Percentiles rank a stretch among this genome's conserved stretches.
These are phyloP conservation scores for Ascochyta lentis DNA, from an alignment of 2,329 filamentous ascomycete genomes.

Conservation along the genomic window DNA sequence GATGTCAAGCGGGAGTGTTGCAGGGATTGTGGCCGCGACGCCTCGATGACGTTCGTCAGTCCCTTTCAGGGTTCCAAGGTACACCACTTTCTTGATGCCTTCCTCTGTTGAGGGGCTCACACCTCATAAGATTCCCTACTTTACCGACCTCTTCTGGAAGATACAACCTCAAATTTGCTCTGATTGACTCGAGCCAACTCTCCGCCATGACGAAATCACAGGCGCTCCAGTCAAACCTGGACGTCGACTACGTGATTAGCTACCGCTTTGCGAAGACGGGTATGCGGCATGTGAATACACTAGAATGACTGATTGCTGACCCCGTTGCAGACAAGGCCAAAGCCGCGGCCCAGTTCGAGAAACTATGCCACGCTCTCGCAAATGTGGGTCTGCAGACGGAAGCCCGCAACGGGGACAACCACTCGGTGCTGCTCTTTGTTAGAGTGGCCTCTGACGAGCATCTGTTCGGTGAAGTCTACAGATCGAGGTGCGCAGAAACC, in stretches of 20 bases:
- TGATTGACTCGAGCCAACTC: constrained; percentile 27
- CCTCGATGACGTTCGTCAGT: constrained; percentile 39
- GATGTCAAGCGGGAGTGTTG: constrained; percentile 24
- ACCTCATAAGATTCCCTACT: constrained; percentile 27
- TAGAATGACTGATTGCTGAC: constrained; percentile 19
- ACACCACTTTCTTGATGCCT: constrained; percentile 38
- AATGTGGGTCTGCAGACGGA: constrained; percentile 84
- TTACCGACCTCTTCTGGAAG: constrained; percentile 23
- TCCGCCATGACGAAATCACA: constrained; percentile 48
- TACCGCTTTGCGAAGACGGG: constrained; percentile 75
- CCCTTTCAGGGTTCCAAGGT: constrained; percentile 23
- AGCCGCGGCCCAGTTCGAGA: constrained; percentile 77
- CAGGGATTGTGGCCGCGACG: constrained; percentile 28
- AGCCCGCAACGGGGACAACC: constrained; percentile 78
- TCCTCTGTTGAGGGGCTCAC: constrained; percentile 19
- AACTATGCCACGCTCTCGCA: constrained; percentile 77
- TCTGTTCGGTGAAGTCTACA: constrained; percentile 81
- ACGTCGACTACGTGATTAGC: constrained; percentile 88
- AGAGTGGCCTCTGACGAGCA: constrained; percentile 77
- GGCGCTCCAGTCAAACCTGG: constrained; percentile 61
- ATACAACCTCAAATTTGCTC: constrained; percentile 28
- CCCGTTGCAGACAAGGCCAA: constrained; percentile 65
- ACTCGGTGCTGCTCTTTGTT: constrained; percentile 82
- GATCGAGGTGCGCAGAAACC: constrained; percentile 65
- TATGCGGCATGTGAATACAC: constrained; percentile 46